A percentile compares a stretch with the other conserved stretches of the same genome.
Evolutionary conservation across 805 yeast genomes (phyloP).

Genomic region (Suhomyces canberraensis): DNA sequence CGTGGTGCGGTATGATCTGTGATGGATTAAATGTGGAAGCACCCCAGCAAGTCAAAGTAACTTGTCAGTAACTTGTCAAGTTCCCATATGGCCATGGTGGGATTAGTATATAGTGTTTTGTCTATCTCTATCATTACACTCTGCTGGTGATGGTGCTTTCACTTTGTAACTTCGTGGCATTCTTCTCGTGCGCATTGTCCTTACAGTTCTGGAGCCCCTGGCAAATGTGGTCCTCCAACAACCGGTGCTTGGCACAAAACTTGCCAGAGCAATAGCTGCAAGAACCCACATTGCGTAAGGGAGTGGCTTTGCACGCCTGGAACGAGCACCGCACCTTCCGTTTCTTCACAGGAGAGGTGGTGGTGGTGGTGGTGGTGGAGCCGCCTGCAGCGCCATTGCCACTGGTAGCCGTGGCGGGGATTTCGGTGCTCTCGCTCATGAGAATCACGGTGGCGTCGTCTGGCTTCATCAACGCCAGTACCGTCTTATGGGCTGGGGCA

Average conservation of each 20-base stretch:
- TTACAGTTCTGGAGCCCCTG: constrained; percentile 75
- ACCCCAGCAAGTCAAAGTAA: too few relatives aligned
- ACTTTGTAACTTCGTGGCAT: constrained; percentile 76
- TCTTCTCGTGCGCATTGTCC: constrained; percentile 77
- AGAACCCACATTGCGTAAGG: constrained; percentile 71
- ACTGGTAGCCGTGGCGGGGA: constrained; percentile 19
- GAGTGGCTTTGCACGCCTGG: constrained; percentile 58
- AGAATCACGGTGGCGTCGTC: constrained; percentile 19
- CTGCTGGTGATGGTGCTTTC: constrained; percentile 81
- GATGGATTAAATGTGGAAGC: too few relatives aligned
- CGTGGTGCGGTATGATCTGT: too few relatives aligned
- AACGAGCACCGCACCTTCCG: constrained; percentile 52
- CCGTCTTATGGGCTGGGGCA: constrained; percentile 23
- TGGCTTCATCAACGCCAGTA: constrained; percentile 6
- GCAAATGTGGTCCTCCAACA: constrained; percentile 82
- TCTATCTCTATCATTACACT: too few relatives aligned
- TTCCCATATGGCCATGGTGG: too few relatives aligned
- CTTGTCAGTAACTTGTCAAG: too few relatives aligned
- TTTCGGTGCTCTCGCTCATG: constrained; percentile 25
- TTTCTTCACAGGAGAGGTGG: constrained; percentile 18
- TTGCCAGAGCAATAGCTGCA: constrained; percentile 82
- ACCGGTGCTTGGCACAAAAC: constrained; percentile 82
- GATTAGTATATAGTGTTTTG: too few relatives aligned
- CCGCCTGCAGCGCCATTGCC: constrained; percentile 8
- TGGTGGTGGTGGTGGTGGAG: constrained; percentile 12